phyloP scores from a whole-genome alignment of 805 yeast species.

The Candida oleophila region DNA sequence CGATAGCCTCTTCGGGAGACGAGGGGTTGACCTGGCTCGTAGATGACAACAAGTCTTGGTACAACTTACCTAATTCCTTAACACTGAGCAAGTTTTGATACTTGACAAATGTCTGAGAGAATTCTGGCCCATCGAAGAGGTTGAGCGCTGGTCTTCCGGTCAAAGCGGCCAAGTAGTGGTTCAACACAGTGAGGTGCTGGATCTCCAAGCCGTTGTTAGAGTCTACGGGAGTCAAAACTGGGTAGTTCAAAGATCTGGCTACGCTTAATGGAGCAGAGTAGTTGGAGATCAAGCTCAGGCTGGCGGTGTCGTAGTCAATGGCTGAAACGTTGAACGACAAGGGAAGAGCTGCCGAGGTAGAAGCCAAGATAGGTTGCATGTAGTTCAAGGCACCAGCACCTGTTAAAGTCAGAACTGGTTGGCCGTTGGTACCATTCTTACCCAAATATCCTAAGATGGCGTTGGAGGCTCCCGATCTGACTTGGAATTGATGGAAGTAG shows the following conservation, averaged over 20 bases:
- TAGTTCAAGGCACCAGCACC: slow-evolving; percentile 67
- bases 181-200: slow-evolving; percentile 64
- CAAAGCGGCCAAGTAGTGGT: slow-evolving; percentile 55
- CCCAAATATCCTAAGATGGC: slow-evolving; percentile 70
- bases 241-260: slow-evolving; percentile 62
- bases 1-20: slow-evolving; percentile 37
- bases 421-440: slow-evolving; percentile 30
- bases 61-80: slow-evolving; percentile 39
- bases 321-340: slow-evolving; percentile 75
- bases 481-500: slow-evolving; percentile 57
- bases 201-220: slow-evolving; percentile 51
- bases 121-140: slow-evolving; percentile 78
- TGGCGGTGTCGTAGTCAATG: slow-evolving; percentile 59
- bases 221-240: slow-evolving; percentile 68
- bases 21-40: slow-evolving; percentile 20
- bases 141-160: slow-evolving; percentile 60
- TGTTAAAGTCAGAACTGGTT: slow-evolving; percentile 49
- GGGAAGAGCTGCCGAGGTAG: slow-evolving; percentile 42
- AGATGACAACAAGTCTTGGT: slow-evolving; percentile 33
- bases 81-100: slow-evolving; percentile 44
- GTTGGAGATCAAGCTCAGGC: slow-evolving; percentile 59
- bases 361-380: slow-evolving; percentile 60
- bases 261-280: slow-evolving; percentile 58
- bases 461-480: slow-evolving; percentile 82
- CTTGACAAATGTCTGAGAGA: slow-evolving; percentile 50